Evolutionary conservation across 257 asterid species (phyloP), one percentile per base, ranked within the genome.

Genomic region (Solanum clarkiae): DNA sequence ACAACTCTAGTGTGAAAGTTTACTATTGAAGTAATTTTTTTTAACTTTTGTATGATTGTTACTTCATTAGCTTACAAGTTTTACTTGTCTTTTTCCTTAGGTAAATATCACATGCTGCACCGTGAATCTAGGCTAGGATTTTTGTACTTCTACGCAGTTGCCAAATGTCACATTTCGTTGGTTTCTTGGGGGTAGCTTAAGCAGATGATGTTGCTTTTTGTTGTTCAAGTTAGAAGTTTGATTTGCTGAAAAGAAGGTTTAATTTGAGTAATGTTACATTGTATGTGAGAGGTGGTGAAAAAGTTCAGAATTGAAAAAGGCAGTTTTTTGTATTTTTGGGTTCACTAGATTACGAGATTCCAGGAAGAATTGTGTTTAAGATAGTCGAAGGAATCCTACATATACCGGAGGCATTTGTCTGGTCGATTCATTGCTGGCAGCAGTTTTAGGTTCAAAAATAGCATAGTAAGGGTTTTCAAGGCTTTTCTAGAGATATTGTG

Each of bases 41-140:
- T 26, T 10, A 12, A n/a, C 51, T 83, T 80, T 80, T 86, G 86
- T 87, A 81, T 68, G 86, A 63, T 81, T 88, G 85, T 72, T 81
- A 49, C 26, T 88, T 29, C 70, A 72, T 56, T 60, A 57, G 51
- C 66, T 45, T 87, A 32, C 82, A 51, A 36, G 74, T 36, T 83
- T 81, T 70, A 20, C 16, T 85, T 86, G 74, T 83, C 80, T 80
- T 84, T 85, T 82, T 79, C 66, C 72, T 84, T 79, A 87, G 69
- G 84, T 87, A n/a, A 87, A 68, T 83, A 80, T 62, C 82, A 68
- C 88, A 85, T 90, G 90, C 89, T 84, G 84, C 87, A 74, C 91
- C 89, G 87, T 86, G 88, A 88, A 89, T 86, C 86, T 84, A 80
- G 90, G 90, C 91, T 75, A 84, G 84, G 87, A 82, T 87, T 87